These are phyloP conservation scores for Eremochloa ophiuroides DNA, from an alignment of 176 grass and related monocot genomes.

Conservation along the genomic window DNA sequence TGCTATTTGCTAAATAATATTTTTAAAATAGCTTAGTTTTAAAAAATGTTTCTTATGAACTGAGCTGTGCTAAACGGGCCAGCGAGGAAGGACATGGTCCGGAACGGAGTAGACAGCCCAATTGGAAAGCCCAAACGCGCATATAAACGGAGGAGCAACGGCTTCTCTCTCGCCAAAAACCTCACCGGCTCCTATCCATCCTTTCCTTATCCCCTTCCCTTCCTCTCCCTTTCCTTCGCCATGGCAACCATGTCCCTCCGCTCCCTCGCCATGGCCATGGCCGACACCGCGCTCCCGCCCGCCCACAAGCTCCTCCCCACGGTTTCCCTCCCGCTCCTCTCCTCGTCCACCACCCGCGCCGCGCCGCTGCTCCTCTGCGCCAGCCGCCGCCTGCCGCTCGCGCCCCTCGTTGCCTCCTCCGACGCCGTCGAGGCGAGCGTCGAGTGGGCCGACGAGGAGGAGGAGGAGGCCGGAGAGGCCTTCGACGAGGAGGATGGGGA, in stretches of 20 bases:
- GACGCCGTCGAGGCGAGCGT: slow-evolving; percentile 33
- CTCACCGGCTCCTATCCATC: slow-evolving; percentile 14
- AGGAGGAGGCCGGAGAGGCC: slow-evolving; percentile 15
- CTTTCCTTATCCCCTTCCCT: slow-evolving; percentile 33
- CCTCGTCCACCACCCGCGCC: slow-evolving; percentile 19
- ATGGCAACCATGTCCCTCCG: slow-evolving; percentile 30
- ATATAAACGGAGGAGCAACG: neutral
- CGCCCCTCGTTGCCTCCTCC: slow-evolving; percentile 34
- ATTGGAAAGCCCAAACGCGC: neutral
- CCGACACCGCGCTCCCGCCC: slow-evolving; percentile 21
- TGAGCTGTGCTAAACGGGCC: no score
- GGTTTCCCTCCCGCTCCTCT: slow-evolving; percentile 27
- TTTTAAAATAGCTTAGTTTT: no score
- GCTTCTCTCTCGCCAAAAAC: neutral
- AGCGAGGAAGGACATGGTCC: no score
- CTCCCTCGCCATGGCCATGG: slow-evolving; percentile 38
- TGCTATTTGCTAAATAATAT: no score
- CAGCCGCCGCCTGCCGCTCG: slow-evolving; percentile 34
- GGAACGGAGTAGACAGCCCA: neutral
- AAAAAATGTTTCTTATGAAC: no score
- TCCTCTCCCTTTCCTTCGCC: neutral
- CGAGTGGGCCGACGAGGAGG: slow-evolving; percentile 29
- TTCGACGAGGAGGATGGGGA: slow-evolving; percentile 31
- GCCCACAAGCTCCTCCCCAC: slow-evolving; percentile 14
- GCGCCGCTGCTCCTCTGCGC: slow-evolving; percentile 44